Evolutionary conservation across 306 rosid species (phyloP), one percentile per base, ranked within the genome.

Genomic region (Castanea sativa): DNA sequence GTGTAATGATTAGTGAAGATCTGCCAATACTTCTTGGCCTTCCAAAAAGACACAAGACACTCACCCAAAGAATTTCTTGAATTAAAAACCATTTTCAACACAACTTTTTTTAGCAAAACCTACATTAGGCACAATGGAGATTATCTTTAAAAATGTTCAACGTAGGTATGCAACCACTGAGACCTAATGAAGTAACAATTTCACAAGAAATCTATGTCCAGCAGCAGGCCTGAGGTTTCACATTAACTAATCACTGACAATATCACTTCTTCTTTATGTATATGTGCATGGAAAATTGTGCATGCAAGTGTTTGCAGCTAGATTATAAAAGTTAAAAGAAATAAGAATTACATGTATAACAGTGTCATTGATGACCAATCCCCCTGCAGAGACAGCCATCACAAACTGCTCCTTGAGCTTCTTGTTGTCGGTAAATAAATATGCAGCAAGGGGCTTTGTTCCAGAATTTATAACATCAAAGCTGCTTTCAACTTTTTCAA

Each of bases 361-460:
- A 16, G 98, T 93, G 89, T 96, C 99, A 32, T 96, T 96, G 87
- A 96, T 53, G 41, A 86, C 85, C 89, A 96, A n/a, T 72, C 97
- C 99, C 61, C 99, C 98, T 3, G 99, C 98, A 43, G 99, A 91
- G 76, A 96, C 71, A 6, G 69, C 77, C 75, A 1, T 55, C 51
- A 96, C 97, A 78, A 96, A 96, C 67, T 56, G 78, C 81, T 96
- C 90, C 92, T 87, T 96, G 76, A 96, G 92, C 82, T 78, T 85
- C 80, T 91, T 85, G 71, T 90, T 88, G 87, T 61, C 87, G 75
- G 99, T 89, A 77, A 96, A 96, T 74, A 96, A 61, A 84, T 96
- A 96, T n/a, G 99, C 99, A 29, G 99, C 99, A 6, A 96, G 98
- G 55, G 99, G 99, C 83, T 96, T 96, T 79, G 99, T 1, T 77